These are phyloP conservation scores for Gossypium davidsonii DNA, from an alignment of 441 rosid species.

Conservation along the genomic window DNA sequence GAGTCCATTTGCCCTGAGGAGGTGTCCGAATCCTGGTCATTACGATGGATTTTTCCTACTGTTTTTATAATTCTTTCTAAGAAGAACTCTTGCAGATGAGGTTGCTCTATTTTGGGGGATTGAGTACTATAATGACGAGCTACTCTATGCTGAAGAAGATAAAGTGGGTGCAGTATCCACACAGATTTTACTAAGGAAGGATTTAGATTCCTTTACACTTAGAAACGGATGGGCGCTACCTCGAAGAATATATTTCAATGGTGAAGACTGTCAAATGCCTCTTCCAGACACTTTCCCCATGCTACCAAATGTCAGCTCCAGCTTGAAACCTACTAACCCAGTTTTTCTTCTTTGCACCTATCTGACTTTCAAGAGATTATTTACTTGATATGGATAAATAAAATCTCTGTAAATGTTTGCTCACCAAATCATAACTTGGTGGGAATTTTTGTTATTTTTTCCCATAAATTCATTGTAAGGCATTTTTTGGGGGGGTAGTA, in stretches of 20 bases:
- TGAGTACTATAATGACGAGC: slow-evolving; percentile 31
- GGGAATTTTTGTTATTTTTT: no score
- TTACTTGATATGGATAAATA: slow-evolving; percentile 1
- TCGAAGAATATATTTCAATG: slow-evolving; percentile 39
- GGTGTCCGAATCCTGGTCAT: not conserved
- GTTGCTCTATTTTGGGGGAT: slow-evolving; percentile 54
- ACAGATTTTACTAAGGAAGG: slow-evolving; percentile 47
- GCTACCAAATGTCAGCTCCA: slow-evolving; percentile 35
- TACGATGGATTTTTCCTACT: not conserved
- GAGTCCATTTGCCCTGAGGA: no score
- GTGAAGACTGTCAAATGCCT: slow-evolving; percentile 45
- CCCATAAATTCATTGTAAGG: no score
- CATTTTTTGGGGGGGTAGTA: no score
- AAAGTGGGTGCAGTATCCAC: slow-evolving; percentile 37
- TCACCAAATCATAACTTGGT: no score
- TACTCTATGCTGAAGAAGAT: slow-evolving; percentile 23
- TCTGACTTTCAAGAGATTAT: slow-evolving; percentile 6
- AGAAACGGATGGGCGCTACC: slow-evolving; percentile 47
- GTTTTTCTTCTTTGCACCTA: slow-evolving; percentile 13
- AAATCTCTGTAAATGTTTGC: not conserved
- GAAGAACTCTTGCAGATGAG: slow-evolving; percentile 33
- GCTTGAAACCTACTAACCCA: slow-evolving; percentile 9
- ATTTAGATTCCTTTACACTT: slow-evolving; percentile 34
- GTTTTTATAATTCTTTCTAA: not conserved
- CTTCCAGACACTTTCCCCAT: slow-evolving; percentile 46